Percentiles rank a stretch among this genome's conserved stretches.
These are phyloP conservation scores for Hawksworthiomyces lignivorus DNA, from an alignment of 2,329 filamentous ascomycete species.

Conservation along the genomic window DNA sequence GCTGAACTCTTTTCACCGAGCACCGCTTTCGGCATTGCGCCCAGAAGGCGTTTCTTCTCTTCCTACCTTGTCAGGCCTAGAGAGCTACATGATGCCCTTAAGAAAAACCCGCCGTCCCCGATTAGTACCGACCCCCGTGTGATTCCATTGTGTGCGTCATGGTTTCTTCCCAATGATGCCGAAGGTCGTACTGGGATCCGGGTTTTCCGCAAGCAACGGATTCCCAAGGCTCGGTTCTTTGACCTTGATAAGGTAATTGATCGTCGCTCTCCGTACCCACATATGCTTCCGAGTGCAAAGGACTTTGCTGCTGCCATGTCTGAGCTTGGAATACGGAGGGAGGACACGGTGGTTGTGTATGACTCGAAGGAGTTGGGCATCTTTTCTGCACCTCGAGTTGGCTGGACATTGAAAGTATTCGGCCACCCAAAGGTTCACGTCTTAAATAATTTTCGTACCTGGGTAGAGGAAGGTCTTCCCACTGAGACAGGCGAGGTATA, in stretches of 20 bases:
- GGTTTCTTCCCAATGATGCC: slow-evolving; percentile 89
- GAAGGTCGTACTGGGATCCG: slow-evolving; percentile 66
- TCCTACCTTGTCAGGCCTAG: slow-evolving; percentile 82
- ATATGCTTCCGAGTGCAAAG: slow-evolving; percentile 84
- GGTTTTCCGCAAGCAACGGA: slow-evolving; percentile 72
- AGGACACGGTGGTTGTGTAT: slow-evolving; percentile 91
- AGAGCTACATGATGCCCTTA: slow-evolving; percentile 73
- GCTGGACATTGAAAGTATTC: slow-evolving; percentile 87
- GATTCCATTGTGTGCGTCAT: slow-evolving; percentile 83
- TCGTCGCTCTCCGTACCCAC: slow-evolving; percentile 79
- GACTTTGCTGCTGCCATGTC: slow-evolving; percentile 85
- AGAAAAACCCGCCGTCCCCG: slow-evolving; percentile 70
- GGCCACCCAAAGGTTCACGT: slow-evolving; percentile 84
- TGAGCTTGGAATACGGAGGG: slow-evolving; percentile 73
- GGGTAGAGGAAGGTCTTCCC: slow-evolving; percentile 76
- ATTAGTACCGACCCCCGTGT: slow-evolving; percentile 77
- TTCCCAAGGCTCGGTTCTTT: slow-evolving; percentile 90
- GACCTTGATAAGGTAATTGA: slow-evolving; percentile 91
- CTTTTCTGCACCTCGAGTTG: slow-evolving; percentile 87
- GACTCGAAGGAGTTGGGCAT: slow-evolving; percentile 87
- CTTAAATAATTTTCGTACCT: slow-evolving; percentile 92
- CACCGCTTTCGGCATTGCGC: slow-evolving; percentile 13
- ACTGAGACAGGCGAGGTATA: slow-evolving; percentile 73
- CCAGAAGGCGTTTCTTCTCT: slow-evolving; percentile 51
- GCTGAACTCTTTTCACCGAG: slow-evolving; percentile 23